These are phyloP conservation scores for Penicillium salamii DNA, from an alignment of 495 filamentous ascomycete species.

Conservation along the genomic window DNA sequence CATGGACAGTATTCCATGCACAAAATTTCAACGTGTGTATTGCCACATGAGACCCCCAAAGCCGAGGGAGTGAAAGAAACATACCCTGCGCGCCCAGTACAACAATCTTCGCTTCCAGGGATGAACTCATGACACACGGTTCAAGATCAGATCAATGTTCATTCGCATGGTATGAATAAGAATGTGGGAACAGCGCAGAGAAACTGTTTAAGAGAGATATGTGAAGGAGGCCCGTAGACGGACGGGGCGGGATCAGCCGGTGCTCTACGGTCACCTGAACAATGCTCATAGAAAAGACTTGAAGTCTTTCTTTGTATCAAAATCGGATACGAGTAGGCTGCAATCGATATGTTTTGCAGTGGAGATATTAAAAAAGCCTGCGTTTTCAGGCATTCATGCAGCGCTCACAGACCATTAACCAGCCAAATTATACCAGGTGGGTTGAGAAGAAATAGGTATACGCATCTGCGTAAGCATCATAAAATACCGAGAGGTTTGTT, in stretches of 20 bases:
- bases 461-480: background rate
- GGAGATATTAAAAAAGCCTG: background rate
- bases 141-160: slow-evolving; percentile 22
- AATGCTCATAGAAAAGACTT: background rate
- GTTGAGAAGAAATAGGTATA: too few relatives aligned
- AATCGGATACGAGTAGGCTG: background rate
- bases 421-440: too few relatives aligned
- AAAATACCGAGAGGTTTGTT: too few relatives aligned
- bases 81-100: slow-evolving; percentile 78
- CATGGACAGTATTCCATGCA: too few relatives aligned
- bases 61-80: background rate
- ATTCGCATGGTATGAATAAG: slow-evolving; percentile 30
- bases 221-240: background rate
- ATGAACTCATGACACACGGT: slow-evolving; percentile 60
- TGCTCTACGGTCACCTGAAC: background rate
- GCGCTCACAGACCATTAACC: background rate
- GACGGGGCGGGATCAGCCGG: slow-evolving; percentile 17
- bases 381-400: background rate
- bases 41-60: too few relatives aligned
- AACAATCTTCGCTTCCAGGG: slow-evolving; percentile 89
- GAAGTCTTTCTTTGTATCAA: background rate
- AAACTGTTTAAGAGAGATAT: slow-evolving; percentile 1
- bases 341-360: background rate
- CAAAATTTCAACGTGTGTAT: too few relatives aligned
- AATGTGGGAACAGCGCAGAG: slow-evolving; percentile 4